Base-by-base conservation (phyloP, 2,329 filamentous ascomycete species). In the Colletotrichum zoysiae region DNA sequence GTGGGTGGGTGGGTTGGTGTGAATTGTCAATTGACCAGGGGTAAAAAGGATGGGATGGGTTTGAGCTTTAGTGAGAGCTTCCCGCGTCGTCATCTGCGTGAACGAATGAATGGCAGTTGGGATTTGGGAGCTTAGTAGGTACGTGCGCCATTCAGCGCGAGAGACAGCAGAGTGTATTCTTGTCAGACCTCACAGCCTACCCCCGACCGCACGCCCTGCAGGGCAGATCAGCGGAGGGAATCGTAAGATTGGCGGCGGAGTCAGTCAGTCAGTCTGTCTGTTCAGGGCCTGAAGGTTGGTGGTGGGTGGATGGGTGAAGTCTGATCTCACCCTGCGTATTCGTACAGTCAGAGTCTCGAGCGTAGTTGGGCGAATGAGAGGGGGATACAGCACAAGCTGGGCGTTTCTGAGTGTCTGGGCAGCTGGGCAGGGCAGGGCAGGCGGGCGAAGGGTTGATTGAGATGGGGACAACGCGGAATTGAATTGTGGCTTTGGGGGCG, bases 401-500 rank as follows among this genome's bases (percentile, higher is more conserved):
- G 69, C 69, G 57, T 71, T 44, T 40, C 33, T 57, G 33, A 11
- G 5, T 38, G 35, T 40, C 68, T 71, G 40, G 65, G 53, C 53
- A 38, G 23, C 65, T 11, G 63, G 40, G 64, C 26, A 26, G 26
- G 40, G 64, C 26, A 26, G 26, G 3, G 53, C 53, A 55, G n/a
- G 58, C 42, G 59, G 55, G 48, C 20, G 53, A 18, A 57, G 42
- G 64, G 53, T 30, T 30, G 26, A 30, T 33, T 40, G 65, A 30
- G 65, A 59, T 60, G 59, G 35, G 55, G 60, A 59, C 46, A 55
- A 59, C 69, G 69, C 65, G 69, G 65, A 64, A 59, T 69, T 48
- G 65, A 64, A 59, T 69, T 48, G 53, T 69, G 69, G 69, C 65
- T 59, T 51, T 55, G 59, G 65, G 59, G 55, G 40, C 69, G 65